A percentile compares a stretch with the other conserved stretches of the same genome.
Conservation (phyloP, 306 rosid genomes). For the Trifolium dubium region DNA sequence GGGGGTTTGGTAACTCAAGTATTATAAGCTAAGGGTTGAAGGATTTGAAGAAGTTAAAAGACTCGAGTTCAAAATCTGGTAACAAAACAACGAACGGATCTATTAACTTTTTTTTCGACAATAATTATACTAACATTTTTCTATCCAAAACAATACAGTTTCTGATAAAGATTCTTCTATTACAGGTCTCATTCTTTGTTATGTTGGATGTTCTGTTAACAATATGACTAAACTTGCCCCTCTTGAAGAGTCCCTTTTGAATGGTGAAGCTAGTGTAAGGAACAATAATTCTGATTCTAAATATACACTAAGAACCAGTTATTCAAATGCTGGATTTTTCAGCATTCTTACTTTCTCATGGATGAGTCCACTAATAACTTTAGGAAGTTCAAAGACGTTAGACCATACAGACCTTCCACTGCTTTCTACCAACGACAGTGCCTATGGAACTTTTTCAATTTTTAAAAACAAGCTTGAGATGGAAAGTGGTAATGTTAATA, state of each 20-base stretch:
- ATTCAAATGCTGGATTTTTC: constrained; percentile 68
- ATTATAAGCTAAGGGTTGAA: not conserved
- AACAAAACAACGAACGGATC: too few relatives aligned
- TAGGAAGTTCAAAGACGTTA: constrained; percentile 69
- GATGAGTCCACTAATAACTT: constrained; percentile 68
- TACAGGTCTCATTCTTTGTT: constrained; percentile 54
- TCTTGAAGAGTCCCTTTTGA: constrained; percentile 73
- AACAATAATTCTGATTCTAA: constrained; percentile 38
- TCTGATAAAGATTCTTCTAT: constrained; percentile 53
- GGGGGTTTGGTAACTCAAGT: not conserved
- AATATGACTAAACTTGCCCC: constrained; percentile 40
- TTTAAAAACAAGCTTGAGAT: constrained; percentile 59
- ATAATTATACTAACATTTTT: not conserved
- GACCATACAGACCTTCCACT: constrained; percentile 82
- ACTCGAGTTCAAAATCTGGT: not conserved
- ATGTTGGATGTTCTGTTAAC: constrained; percentile 47
- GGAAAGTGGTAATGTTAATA: constrained; percentile 44
- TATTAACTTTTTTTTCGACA: too few relatives aligned
- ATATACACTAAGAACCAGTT: constrained; percentile 50
- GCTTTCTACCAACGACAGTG: constrained; percentile 61
- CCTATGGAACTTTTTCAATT: constrained; percentile 51
- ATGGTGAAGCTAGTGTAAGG: constrained; percentile 44
- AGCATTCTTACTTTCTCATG: constrained; percentile 75
- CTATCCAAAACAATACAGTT: constrained; percentile 46
- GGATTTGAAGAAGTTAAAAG: not conserved